phyloP scores from a whole-genome alignment of 805 yeast species.

The Blastobotrys parvus region DNA sequence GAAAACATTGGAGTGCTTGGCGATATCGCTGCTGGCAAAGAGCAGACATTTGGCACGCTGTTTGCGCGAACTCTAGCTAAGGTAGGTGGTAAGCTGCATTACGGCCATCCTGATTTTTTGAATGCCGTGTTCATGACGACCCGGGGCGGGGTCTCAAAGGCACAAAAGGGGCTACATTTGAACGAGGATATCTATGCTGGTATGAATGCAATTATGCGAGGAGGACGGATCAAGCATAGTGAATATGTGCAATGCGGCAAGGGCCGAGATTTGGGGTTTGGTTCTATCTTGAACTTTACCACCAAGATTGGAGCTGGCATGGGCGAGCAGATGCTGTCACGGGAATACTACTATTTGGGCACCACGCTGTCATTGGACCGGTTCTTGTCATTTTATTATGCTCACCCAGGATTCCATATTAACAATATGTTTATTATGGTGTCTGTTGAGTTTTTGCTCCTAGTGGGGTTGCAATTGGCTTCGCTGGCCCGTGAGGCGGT shows the following conservation, averaged over 20 bases:
- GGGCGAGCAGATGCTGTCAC: constrained; percentile 92
- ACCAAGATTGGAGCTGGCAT: constrained; percentile 96
- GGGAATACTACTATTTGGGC: constrained; percentile 88
- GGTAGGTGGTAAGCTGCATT: constrained; percentile 90
- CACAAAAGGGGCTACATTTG: constrained; percentile 85
- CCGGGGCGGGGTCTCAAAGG: constrained; percentile 92
- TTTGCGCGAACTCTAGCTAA: constrained; percentile 90
- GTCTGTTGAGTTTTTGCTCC: constrained; percentile 80
- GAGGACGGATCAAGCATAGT: constrained; percentile 91
- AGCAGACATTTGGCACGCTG: constrained; percentile 92
- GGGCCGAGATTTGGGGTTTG: constrained; percentile 91
- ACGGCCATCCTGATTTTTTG: constrained; percentile 94
- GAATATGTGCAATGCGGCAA: constrained; percentile 96
- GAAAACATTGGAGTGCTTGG: constrained; percentile 90
- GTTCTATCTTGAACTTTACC: constrained; percentile 85
- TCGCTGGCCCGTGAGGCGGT: constrained; percentile 67
- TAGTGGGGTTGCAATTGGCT: constrained; percentile 72
- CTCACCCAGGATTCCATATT: constrained; percentile 94
- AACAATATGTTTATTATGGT: constrained; percentile 81
- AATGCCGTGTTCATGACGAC: constrained; percentile 90
- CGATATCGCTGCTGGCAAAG: constrained; percentile 96
- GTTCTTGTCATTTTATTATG: constrained; percentile 87
- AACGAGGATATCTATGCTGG: constrained; percentile 97
- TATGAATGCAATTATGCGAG: constrained; percentile 79
- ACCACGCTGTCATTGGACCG: constrained; percentile 84